Conservation (phyloP, 2,329 filamentous ascomycete genomes). For the Tolypocladium pustulatum region DNA sequence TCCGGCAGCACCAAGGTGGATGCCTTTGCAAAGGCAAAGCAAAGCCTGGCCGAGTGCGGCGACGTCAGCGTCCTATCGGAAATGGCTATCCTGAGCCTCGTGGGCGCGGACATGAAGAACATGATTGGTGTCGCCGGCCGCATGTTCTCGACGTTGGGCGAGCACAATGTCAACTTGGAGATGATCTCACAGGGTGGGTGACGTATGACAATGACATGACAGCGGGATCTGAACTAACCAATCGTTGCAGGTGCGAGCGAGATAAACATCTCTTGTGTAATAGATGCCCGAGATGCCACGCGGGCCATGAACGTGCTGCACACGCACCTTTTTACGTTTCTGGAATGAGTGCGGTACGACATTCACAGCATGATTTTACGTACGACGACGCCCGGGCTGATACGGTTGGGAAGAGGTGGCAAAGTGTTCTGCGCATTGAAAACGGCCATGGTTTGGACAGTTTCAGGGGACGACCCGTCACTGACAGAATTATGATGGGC, state of each 20-base stretch:
- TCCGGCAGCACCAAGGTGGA: slow-evolving; percentile 56
- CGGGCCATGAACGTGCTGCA: slow-evolving; percentile 93
- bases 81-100: slow-evolving; percentile 93
- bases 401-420: neutral
- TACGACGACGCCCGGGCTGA: neutral
- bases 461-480: neutral
- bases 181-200: slow-evolving; percentile 93
- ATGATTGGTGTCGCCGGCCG: slow-evolving; percentile 88
- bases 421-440: neutral
- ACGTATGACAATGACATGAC: neutral
- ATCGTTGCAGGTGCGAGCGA: slow-evolving; percentile 69
- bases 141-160: slow-evolving; percentile 91
- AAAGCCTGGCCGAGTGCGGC: slow-evolving; percentile 69
- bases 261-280: slow-evolving; percentile 98
- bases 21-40: slow-evolving; percentile 55
- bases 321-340: slow-evolving; percentile 91
- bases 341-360: slow-evolving; percentile 40
- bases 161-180: slow-evolving; percentile 93
- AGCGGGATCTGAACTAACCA: neutral
- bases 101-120: slow-evolving; percentile 94
- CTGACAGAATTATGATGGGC: neutral
- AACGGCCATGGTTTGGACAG: neutral
- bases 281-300: slow-evolving; percentile 82
- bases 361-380: neutral
- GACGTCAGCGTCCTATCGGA: slow-evolving; percentile 82